phyloP scores from a whole-genome alignment of 164 flowering plant species.

The Vitis riparia region DNA sequence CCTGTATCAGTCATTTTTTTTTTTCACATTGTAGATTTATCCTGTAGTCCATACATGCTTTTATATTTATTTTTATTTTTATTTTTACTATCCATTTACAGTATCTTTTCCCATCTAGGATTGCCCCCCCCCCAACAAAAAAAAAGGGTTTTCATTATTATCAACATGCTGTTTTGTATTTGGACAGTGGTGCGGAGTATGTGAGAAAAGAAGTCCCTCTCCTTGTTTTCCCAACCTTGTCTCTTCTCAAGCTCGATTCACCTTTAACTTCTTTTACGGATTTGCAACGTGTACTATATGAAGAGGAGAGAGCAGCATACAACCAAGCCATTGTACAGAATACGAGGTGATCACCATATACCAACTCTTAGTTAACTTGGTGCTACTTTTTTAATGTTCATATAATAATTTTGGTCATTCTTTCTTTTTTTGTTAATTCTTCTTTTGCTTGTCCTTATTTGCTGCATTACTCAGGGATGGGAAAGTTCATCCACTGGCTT shows the following conservation, averaged over 20 bases:
- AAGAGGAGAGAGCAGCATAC: constrained; percentile 93
- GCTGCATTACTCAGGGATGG: constrained; percentile 51
- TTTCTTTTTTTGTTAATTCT: not conserved
- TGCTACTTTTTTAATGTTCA: not conserved
- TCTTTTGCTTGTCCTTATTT: constrained; percentile 2
- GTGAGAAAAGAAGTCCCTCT: constrained; percentile 90
- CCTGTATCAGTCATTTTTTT: too few relatives aligned
- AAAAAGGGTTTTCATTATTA: not conserved
- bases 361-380: not conserved
- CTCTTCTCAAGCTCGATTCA: constrained; percentile 66
- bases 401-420: constrained; percentile 1
- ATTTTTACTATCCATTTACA: too few relatives aligned
- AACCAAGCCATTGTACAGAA: constrained; percentile 70
- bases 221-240: constrained; percentile 59
- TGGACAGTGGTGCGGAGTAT: constrained; percentile 84
- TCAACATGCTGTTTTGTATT: constrained; percentile 16
- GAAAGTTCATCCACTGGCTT: constrained; percentile 84
- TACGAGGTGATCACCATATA: constrained; percentile 45
- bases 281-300: constrained; percentile 76
- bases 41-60: too few relatives aligned
- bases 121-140: too few relatives aligned
- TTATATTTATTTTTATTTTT: too few relatives aligned
- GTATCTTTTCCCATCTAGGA: too few relatives aligned
- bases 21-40: too few relatives aligned
- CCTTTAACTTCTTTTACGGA: constrained; percentile 76